Base-by-base conservation (phyloP, 2,329 filamentous ascomycete species). In the Botrytis deweyae region DNA sequence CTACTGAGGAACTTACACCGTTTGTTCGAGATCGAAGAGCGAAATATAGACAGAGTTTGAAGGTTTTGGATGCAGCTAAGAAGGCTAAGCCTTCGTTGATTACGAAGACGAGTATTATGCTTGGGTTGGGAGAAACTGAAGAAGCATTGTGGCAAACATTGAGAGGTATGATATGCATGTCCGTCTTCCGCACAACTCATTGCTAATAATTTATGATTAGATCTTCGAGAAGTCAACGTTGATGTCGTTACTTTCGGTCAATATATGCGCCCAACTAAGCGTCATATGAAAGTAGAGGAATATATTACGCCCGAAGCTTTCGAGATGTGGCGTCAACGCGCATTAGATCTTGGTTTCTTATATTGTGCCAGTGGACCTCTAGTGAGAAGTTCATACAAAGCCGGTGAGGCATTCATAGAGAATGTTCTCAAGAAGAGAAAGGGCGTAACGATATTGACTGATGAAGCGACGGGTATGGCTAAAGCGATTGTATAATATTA, bases 161-260 rank as follows among this genome's bases (percentile, higher is more conserved):
- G 74, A 88, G 86, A 82, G 89, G 90, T 91, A 84, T 79, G 84
- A 79, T 42, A 44, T 38, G 3, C 36, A 22, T 20, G 66, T 18
- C n/a, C 6, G 52, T 14, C 18, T 33, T 33, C 5, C 2, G 16
- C 22, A 42, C 6, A 18, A n/a, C 3, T 4, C 36, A 64, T 70
- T 36, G 62, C 74, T 79, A 75, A 79, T n/a, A 70, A 0, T 40
- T 36, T n/a, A 9, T 18, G 25, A 72, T 10, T 22, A 89, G 93
- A 97, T 82, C 88, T 99, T 20, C 89, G 96, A 74, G 91, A 91
- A 77, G 88, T 90, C 74, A 86, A 93, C 75, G 95, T 98, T 64
- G 96, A 99, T 79, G 94, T 99, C 20, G 94, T 99, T 74, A 99
- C 96, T 0, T 99, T 99, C 78, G 96, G 96, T n/a, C 96, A 99